Evolutionary conservation across 441 rosid species (phyloP), one percentile per base, ranked within the genome.

Genomic region (Croton setiger): DNA sequence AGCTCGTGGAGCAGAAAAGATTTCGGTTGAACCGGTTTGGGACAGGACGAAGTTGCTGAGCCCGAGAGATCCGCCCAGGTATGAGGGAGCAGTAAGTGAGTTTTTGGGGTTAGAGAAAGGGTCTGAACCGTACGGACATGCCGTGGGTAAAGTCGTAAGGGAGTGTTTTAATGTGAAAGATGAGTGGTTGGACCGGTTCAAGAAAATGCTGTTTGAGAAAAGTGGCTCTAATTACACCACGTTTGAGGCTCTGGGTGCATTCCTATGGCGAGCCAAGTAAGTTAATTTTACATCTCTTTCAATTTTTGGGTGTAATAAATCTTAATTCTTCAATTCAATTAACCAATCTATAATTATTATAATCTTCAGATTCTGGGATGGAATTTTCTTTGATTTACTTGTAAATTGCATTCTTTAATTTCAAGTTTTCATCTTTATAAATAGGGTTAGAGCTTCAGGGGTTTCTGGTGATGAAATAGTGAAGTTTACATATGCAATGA

Each of bases 241-340:
- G 41, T 93, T 93, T 66, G 98, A 93, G 70, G 95, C 88, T 67
- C 79, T 93, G 56, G 96, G 98, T 44, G 96, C 96, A 54, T 88
- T 86, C 65, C 74, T 93, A 43, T 93, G 98, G 98, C 86, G 97
- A 47, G 91, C 91, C 56, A 93, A 93, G 96, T 90, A 84, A 86
- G 92, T 74, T 63, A 44, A 54, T 15, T 60, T 70, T 44, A n/a
- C n/a, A n/a, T n/a, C n/a, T n/a, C n/a, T n/a, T n/a, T n/a, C n/a
- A n/a, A n/a, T n/a, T n/a, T n/a, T n/a, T n/a, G n/a, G n/a, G n/a
- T n/a, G n/a, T n/a, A n/a, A n/a, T n/a, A n/a, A n/a, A n/a, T n/a
- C n/a, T n/a, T n/a, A n/a, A n/a, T n/a, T n/a, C n/a, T n/a, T n/a
- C n/a, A n/a, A n/a, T n/a, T n/a, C n/a, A n/a, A n/a, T n/a, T n/a